Conservation (phyloP, 495 filamentous ascomycete genomes). For the Penicillium coffeae region DNA sequence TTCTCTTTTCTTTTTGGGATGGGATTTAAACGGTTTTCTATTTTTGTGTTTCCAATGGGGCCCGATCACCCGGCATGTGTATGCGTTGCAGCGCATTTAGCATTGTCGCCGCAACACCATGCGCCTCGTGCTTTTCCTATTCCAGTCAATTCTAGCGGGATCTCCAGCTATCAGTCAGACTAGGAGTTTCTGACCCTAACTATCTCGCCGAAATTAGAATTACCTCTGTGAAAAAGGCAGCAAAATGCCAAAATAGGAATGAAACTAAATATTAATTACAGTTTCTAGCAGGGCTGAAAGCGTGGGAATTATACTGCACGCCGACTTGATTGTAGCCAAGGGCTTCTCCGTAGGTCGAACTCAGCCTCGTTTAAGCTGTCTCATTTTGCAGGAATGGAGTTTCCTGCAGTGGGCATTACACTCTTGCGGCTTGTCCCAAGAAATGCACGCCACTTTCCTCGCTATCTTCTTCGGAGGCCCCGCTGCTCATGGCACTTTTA, state of each 20-base stretch:
- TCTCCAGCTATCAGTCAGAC: slow-evolving; percentile 3
- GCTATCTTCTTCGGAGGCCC: neutral
- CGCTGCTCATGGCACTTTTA: neutral
- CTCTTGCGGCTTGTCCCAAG: neutral
- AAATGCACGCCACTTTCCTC: neutral
- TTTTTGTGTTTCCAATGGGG: neutral
- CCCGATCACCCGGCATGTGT: neutral
- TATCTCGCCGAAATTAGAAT: neutral
- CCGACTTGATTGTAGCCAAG: neutral
- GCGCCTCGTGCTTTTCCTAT: neutral
- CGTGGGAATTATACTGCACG: neutral
- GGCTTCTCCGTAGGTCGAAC: neutral
- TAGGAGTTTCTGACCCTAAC: neutral
- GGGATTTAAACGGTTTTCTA: neutral
- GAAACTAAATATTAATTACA: neutral
- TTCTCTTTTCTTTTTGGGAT: neutral
- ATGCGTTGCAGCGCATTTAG: neutral
- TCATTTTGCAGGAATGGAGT: neutral
- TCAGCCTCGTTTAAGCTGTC: neutral
- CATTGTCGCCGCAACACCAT: neutral
- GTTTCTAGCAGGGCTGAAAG: neutral
- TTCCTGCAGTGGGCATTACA: neutral
- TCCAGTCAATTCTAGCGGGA: neutral
- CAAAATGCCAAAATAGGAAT: neutral
- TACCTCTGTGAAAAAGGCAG: neutral